phyloP scores from a whole-genome alignment of 2,329 filamentous ascomycete species.

The Microdochium trichocladiopsis region DNA sequence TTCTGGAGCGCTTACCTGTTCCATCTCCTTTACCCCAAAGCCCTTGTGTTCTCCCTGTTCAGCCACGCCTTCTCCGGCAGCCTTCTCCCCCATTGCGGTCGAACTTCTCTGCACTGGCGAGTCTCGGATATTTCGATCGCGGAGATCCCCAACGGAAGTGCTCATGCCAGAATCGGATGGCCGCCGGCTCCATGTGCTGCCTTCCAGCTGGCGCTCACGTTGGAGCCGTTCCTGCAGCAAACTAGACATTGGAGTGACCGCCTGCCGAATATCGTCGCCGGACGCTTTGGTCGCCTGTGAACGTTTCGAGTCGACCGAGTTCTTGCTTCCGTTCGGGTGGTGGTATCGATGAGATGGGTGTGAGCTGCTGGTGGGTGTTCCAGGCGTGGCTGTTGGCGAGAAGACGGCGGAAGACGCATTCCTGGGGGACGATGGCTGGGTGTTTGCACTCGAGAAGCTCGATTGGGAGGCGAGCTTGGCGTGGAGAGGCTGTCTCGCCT shows the following conservation, averaged over 20 bases:
- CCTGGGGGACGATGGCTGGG: not conserved
- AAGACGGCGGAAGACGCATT: slow-evolving; percentile 10
- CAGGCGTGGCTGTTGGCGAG: slow-evolving; percentile 3
- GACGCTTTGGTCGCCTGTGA: not conserved
- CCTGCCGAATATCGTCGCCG: not conserved
- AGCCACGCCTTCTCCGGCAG: not conserved
- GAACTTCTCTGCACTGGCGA: slow-evolving; percentile 28
- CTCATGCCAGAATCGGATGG: slow-evolving; percentile 28
- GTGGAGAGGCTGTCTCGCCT: not conserved
- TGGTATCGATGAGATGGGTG: slow-evolving; percentile 31
- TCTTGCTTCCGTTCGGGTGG: slow-evolving; percentile 27
- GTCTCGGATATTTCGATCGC: slow-evolving; percentile 20
- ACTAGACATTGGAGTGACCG: slow-evolving; percentile 30
- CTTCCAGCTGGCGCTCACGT: slow-evolving; percentile 41
- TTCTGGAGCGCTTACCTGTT: slow-evolving; percentile 40
- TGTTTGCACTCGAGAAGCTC: not conserved
- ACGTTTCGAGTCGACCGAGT: not conserved
- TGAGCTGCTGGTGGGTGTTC: slow-evolving; percentile 10
- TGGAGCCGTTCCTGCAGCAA: slow-evolving; percentile 50
- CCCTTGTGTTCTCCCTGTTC: slow-evolving; percentile 34
- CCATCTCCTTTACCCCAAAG: slow-evolving; percentile 61
- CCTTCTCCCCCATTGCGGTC: slow-evolving; percentile 7
- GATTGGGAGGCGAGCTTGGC: not conserved
- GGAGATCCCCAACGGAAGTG: slow-evolving; percentile 28
- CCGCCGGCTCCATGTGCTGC: slow-evolving; percentile 33